These are phyloP conservation scores for Ogataea salicorniae DNA, from an alignment of 805 yeast species.

Conservation along the genomic window DNA sequence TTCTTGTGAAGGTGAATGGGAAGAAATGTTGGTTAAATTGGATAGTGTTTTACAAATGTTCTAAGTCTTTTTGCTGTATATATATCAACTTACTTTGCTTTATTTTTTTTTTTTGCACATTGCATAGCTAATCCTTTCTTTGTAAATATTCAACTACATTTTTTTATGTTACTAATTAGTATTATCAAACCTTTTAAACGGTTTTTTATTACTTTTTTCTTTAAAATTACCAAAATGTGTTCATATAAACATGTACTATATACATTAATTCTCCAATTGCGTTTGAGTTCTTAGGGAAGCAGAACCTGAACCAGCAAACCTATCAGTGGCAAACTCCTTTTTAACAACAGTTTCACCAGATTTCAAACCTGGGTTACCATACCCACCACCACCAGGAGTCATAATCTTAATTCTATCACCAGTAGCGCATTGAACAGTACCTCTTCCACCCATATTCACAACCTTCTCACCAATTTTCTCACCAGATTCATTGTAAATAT, in stretches of 20 bases:
- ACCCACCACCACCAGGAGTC: conserved; percentile 90
- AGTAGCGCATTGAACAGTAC: conserved; percentile 46
- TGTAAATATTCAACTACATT: too few relatives aligned
- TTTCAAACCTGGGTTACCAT: conserved; percentile 37
- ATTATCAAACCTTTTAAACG: too few relatives aligned
- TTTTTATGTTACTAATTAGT: too few relatives aligned
- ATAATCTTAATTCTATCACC: conserved; percentile 66
- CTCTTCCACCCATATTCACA: conserved; percentile 65
- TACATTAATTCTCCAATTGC: conserved; percentile 27
- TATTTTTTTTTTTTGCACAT: neutral
- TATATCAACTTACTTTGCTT: neutral
- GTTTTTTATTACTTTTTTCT: too few relatives aligned
- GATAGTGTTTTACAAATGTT: conserved; percentile 78
- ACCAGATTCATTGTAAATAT: conserved; percentile 25
- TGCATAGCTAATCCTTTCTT: too few relatives aligned
- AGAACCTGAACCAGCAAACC: conserved; percentile 28
- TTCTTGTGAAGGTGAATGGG: conserved; percentile 80
- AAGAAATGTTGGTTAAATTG: conserved; percentile 80
- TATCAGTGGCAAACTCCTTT: conserved; percentile 10
- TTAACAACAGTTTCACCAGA: neutral
- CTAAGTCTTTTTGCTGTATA: conserved; percentile 7
- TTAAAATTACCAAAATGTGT: neutral
- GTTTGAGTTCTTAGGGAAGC: conserved; percentile 25
- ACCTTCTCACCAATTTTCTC: conserved; percentile 30
- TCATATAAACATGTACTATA: neutral